Base-by-base conservation (phyloP, 495 filamentous ascomycete species). In the Chaetomium cochliodes region DNA sequence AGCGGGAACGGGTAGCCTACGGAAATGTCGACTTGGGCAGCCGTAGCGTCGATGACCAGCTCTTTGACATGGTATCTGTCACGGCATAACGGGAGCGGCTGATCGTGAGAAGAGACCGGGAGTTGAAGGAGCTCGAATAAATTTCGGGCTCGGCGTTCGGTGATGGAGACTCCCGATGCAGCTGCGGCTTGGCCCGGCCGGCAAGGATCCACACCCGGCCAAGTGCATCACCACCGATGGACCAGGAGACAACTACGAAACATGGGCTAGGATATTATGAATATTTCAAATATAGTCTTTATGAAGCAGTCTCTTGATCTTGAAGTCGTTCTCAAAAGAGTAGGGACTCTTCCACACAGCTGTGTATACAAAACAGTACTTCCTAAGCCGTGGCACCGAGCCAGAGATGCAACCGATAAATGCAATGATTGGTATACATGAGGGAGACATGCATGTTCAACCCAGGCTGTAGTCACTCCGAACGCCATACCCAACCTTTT, bases 11-110 rank as follows among this genome's bases (percentile, higher is more conserved):
- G 13, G 52, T 58, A 22, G 65, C 80, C 59, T 74, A 82, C 79
- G 77, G 80, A 60, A 83, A 81, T 33, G 69, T 77, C 30, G 79
- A 80, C 63, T 79, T 80, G 56, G 80, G 80, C 66, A 83, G 76
- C 73, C 69, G 78, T 67, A 83, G 64, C 33, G 80, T 82, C 56
- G 78, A 75, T 63, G 74, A 69, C 80, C 80, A 83, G 70, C 70
- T 75, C 73, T 78, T 81, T 41, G 78, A 79, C 80, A 83, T 83
- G 59, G 25, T 79, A 63, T 60, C 65, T 26, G 30, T 64, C 65
- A 55, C 53, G 51, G 54, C 73, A 70, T 70, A 53, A 58, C 62
- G 28, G 44, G 37, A 33, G 59, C 4, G 30, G 9, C 33, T 37
- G 33, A 8, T 26, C 53, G 49, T 15, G 20, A 22, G 44, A 53